phyloP scores from a whole-genome alignment of 2,329 filamentous ascomycete species.

The Arthrobotrys iridis region DNA sequence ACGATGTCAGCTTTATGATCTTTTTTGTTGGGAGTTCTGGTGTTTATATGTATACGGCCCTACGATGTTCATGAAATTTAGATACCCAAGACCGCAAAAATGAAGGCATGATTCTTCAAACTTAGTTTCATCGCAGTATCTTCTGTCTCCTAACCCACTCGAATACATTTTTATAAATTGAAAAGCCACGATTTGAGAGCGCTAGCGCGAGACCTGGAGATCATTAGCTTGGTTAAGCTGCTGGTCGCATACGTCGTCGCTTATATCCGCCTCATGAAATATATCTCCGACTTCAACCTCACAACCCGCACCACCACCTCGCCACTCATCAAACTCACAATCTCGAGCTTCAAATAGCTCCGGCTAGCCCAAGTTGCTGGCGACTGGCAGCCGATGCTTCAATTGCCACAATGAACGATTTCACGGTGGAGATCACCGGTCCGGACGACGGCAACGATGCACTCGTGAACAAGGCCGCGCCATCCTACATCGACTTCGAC shows the following conservation, averaged over 20 bases:
- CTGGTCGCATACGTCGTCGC: too few species aligned
- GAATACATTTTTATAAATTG: too few species aligned
- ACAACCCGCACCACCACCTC: background rate
- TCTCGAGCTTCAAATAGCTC: slow-evolving; percentile 17
- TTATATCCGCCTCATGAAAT: background rate
- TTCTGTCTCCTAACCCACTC: too few species aligned
- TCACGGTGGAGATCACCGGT: slow-evolving; percentile 33
- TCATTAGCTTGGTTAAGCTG: too few species aligned
- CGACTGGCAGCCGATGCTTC: slow-evolving; percentile 19
- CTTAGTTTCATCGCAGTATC: background rate
- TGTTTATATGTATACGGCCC: background rate
- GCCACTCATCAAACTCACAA: background rate
- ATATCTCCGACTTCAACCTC: background rate
- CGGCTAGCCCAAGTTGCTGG: slow-evolving; percentile 6
- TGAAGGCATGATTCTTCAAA: too few species aligned
- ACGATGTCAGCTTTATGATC: too few species aligned
- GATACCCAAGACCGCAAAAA: background rate
- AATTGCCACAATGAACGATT: slow-evolving; percentile 27
- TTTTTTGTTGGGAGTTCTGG: background rate
- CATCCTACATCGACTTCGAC: slow-evolving; percentile 94
- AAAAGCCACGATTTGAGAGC: too few species aligned
- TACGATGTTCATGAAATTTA: background rate
- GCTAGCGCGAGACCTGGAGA: too few species aligned
- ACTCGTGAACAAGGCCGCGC: slow-evolving; percentile 31
- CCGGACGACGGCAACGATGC: slow-evolving; percentile 11